Conservation (phyloP, 768 basidiomycete genomes). For the Suillus americanus region DNA sequence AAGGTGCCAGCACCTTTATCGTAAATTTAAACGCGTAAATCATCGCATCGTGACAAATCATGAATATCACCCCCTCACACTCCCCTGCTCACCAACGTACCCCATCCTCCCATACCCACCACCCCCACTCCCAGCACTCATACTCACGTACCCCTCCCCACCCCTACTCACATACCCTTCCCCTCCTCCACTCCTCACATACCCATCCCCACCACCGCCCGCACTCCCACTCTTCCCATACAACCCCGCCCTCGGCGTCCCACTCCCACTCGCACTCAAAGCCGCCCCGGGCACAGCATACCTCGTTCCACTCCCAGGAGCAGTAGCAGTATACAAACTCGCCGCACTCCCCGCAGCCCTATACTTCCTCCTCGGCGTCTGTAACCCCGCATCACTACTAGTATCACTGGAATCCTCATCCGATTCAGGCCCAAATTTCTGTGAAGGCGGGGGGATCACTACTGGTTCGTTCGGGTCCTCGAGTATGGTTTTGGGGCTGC, state of each 20-base stretch:
- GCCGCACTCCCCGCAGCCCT: slow-evolving; percentile 16
- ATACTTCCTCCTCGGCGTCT: slow-evolving; percentile 29
- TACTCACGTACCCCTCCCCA: not conserved
- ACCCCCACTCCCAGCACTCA: not conserved
- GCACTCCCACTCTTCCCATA: not conserved
- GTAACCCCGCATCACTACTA: slow-evolving; percentile 26
- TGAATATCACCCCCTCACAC: slow-evolving; percentile 1
- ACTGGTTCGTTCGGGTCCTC: slow-evolving; percentile 14
- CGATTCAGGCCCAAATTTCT: slow-evolving; percentile 14
- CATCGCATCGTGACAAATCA: not conserved
- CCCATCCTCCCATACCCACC: not conserved
- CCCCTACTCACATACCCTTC: not conserved
- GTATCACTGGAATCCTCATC: slow-evolving; percentile 33
- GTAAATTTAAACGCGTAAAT: not conserved
- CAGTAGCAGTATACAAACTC: slow-evolving; percentile 15
- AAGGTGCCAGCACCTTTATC: not conserved
- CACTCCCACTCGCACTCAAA: not conserved
- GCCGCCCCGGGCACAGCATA: not conserved
- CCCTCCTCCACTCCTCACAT: not conserved
- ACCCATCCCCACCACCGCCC: not conserved
- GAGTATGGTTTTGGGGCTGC: not conserved
- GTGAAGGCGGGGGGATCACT: slow-evolving; percentile 31
- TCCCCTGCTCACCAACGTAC: not conserved
- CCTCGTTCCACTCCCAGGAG: slow-evolving; percentile 8
- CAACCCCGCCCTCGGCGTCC: not conserved